Conservation (phyloP, 176 grass and related monocot genomes). For the Phoenix roebelenii region DNA sequence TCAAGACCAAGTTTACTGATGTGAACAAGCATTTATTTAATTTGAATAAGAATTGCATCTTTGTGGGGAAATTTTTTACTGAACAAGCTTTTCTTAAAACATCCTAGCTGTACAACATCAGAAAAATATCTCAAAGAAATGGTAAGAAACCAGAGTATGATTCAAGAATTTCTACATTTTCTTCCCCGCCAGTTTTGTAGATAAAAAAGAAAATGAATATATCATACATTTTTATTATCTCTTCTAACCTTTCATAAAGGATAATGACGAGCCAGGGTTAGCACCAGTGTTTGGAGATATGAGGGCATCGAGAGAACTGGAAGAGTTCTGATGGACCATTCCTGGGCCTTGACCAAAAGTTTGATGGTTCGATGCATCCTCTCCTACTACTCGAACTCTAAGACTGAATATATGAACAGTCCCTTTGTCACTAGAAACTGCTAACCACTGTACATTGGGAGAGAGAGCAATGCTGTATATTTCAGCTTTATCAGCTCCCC, state of each 20-base stretch:
- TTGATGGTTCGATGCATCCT: slow-evolving; percentile 46
- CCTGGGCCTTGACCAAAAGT: slow-evolving; percentile 38
- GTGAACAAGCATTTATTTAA: too few relatives aligned
- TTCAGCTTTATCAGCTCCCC: slow-evolving; percentile 81
- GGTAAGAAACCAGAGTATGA: too few relatives aligned
- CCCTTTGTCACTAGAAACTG: slow-evolving; percentile 85
- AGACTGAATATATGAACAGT: slow-evolving; percentile 83
- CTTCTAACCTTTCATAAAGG: slow-evolving; percentile 68
- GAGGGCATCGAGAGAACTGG: slow-evolving; percentile 56
- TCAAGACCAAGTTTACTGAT: too few relatives aligned
- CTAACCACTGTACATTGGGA: slow-evolving; percentile 79
- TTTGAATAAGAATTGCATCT: too few relatives aligned
- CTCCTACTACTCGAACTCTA: slow-evolving; percentile 68
- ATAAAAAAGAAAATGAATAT: too few relatives aligned
- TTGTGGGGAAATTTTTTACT: too few relatives aligned
- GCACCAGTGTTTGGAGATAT: slow-evolving; percentile 58
- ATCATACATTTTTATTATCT: slow-evolving; percentile 1
- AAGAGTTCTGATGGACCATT: slow-evolving; percentile 63
- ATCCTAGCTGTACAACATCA: too few relatives aligned
- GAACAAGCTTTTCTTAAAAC: too few relatives aligned
- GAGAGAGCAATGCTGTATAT: slow-evolving; percentile 83
- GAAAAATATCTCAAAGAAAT: too few relatives aligned
- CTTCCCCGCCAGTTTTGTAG: too few relatives aligned
- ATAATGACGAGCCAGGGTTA: slow-evolving; percentile 72
- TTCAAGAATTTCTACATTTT: too few relatives aligned